Evolutionary conservation across 257 asterid species (phyloP).

Genomic region (Rubia yunnanensis): DNA sequence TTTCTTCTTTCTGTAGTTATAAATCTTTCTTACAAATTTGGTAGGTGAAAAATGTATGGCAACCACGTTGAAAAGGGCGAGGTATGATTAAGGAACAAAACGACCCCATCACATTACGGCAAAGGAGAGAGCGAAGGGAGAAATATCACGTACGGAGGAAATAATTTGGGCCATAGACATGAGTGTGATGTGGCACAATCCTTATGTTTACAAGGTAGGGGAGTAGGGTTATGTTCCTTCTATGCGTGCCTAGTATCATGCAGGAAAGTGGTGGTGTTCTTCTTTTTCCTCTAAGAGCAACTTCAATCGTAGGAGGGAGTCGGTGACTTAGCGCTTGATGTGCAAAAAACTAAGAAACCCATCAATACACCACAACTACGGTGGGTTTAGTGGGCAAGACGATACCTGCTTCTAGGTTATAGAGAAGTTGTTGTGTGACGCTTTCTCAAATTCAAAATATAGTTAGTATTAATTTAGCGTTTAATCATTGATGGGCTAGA

Average conservation of each 20-base stretch:
- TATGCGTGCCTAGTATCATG: no score
- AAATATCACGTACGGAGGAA: background rate
- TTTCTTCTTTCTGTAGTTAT: background rate
- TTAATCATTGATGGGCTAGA: no score
- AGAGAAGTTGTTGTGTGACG: no score
- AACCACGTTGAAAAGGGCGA: slow-evolving; percentile 4
- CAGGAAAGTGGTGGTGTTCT: background rate
- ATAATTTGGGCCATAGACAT: background rate
- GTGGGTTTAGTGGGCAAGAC: no score
- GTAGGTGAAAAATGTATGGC: slow-evolving; percentile 4
- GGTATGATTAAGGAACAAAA: slow-evolving; percentile 4
- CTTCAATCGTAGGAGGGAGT: no score
- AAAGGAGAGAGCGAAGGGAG: background rate
- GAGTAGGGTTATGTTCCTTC: background rate
- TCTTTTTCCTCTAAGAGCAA: no score
- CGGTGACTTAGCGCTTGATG: no score
- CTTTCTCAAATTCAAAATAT: no score
- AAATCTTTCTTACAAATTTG: background rate
- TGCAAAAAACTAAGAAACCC: no score
- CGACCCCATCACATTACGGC: slow-evolving; percentile 10
- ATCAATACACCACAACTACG: no score
- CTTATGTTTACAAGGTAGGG: background rate
- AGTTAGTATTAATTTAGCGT: no score
- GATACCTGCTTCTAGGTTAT: no score
- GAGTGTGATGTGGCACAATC: background rate